Conservation (phyloP, 2,329 filamentous ascomycete genomes). For the Penicillium hesseltinei region DNA sequence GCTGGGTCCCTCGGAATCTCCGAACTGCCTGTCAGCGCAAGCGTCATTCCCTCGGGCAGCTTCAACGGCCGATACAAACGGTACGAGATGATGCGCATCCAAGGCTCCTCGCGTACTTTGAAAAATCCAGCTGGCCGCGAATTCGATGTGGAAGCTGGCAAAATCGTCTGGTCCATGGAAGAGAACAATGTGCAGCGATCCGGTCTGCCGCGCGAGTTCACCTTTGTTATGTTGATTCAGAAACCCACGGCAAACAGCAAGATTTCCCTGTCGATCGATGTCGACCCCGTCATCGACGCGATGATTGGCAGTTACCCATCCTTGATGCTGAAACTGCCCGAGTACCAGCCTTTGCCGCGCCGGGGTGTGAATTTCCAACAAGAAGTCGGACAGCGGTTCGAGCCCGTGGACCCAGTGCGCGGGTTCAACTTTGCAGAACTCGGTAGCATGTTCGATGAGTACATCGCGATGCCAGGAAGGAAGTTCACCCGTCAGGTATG, state of each 20-base stretch:
- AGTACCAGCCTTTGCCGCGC: conserved; percentile 41
- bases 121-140: conserved; percentile 35
- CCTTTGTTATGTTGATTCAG: conserved; percentile 51
- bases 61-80: conserved; percentile 44
- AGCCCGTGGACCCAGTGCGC: conserved; percentile 31
- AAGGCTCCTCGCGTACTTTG: conserved; percentile 47
- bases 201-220: conserved; percentile 52
- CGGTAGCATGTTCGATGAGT: conserved; percentile 44
- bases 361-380: conserved; percentile 40
- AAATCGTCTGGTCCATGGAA: conserved; percentile 52
- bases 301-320: conserved; percentile 45
- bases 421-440: conserved; percentile 50
- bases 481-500: conserved; percentile 30
- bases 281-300: conserved; percentile 44
- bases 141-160: conserved; percentile 45
- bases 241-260: conserved; percentile 44
- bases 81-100: conserved; percentile 52
- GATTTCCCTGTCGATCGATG: conserved; percentile 41
- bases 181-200: conserved; percentile 51
- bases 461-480: conserved; percentile 47
- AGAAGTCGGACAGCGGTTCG: conserved; percentile 47
- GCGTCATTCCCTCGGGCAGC: conserved; percentile 43
- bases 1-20: conserved; percentile 49
- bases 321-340: conserved; percentile 39
- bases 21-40: conserved; percentile 45